Base-by-base conservation (phyloP, 2,329 filamentous ascomycete species). In the Ascochyta fabae region DNA sequence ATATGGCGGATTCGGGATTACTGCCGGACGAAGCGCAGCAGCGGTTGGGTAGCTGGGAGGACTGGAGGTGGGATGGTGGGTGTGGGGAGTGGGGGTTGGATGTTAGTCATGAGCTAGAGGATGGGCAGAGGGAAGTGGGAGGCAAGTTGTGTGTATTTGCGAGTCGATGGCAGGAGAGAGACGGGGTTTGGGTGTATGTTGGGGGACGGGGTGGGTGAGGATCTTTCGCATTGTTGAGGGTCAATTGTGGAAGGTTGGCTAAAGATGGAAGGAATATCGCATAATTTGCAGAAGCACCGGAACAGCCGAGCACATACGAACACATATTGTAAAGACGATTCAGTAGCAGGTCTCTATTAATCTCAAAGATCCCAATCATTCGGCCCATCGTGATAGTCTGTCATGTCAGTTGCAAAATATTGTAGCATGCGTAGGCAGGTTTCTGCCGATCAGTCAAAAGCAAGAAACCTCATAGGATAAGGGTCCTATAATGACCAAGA, bases 21-120 rank as follows among this genome's bases (percentile, higher is more conserved):
- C 3, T 43, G 47, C 53, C 53, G 6, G 53, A 56, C 19, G 53
- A 46, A n/a, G 53, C 53, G 38, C 47, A 50, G 47, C 13, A 33
- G 41, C 23, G 47, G 8, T 34, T 56, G 4, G 53, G 46, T 0
- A 41, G 41, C 10, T 56, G 53, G 53, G 36, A 42, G 31, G 53
- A 56, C 13, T 56, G 53, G 53, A 19, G 19, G 4, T 56, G 53
- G 53, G 47, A 56, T 43, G 23, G 27, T 12, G 36, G 42, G 22
- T 24, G 41, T 31, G 53, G 52, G 24, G 53, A 50, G 47, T 56
- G 53, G 53, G 47, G 42, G 19, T 12, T 56, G 4, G 53, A 56
- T 43, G 53, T 56, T 7, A 56, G 53, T 9, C 13, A 13, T 26
- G 53, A 56, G 42, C 12, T 56, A 6, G 42, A 43, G 13, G 47